Conservation (phyloP, 2,329 filamentous ascomycete genomes). For the Eurotiales sp. region DNA sequence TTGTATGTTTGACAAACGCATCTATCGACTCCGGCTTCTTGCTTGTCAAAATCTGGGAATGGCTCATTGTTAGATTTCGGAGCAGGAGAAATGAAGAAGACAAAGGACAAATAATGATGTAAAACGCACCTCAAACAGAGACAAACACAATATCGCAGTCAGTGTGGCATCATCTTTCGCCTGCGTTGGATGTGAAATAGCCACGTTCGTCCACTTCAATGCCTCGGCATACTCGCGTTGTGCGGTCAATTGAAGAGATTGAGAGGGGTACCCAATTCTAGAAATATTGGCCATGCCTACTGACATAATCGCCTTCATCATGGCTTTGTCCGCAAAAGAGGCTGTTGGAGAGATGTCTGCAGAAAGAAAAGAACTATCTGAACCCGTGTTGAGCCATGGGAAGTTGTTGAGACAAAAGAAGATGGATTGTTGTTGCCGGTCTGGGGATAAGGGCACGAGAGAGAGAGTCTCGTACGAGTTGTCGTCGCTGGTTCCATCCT, state of each 20-base stretch:
- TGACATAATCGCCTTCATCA: slow-evolving; percentile 51
- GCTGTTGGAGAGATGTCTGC: slow-evolving; percentile 19
- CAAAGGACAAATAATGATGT: background rate
- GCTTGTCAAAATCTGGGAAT: slow-evolving; percentile 36
- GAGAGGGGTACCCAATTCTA: slow-evolving; percentile 48
- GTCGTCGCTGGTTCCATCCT: background rate
- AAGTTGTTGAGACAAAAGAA: slow-evolving; percentile 36
- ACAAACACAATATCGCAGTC: slow-evolving; percentile 56
- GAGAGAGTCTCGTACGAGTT: background rate
- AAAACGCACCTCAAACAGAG: slow-evolving; percentile 56
- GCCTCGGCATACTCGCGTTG: slow-evolving; percentile 54
- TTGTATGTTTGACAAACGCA: slow-evolving; percentile 56
- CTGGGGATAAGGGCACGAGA: background rate
- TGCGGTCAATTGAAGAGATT: slow-evolving; percentile 45
- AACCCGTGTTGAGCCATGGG: slow-evolving; percentile 26
- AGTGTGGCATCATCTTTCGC: slow-evolving; percentile 43
- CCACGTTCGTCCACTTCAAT: slow-evolving; percentile 41
- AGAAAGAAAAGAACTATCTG: slow-evolving; percentile 22
- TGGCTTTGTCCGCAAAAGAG: slow-evolving; percentile 27
- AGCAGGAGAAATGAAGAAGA: background rate
- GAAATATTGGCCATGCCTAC: slow-evolving; percentile 58
- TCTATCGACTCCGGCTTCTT: slow-evolving; percentile 46
- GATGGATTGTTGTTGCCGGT: slow-evolving; percentile 23
- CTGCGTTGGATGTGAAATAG: slow-evolving; percentile 30
- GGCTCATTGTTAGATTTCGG: background rate